Evolutionary conservation across 768 basidiomycete genomes (phyloP).

Genomic region (Tricholoma sp.): DNA sequence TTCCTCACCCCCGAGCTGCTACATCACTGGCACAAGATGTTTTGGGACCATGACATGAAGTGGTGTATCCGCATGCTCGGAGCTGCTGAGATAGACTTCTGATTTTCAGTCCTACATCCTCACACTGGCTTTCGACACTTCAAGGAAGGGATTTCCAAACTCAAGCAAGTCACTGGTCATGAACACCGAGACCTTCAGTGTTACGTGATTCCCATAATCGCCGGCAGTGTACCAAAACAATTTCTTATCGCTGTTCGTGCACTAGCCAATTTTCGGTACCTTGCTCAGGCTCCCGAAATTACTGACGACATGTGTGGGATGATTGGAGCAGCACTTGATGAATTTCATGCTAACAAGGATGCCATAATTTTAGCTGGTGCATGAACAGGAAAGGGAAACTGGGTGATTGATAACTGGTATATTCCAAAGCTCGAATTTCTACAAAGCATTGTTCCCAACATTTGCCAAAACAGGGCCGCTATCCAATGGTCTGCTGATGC

Average conservation of each 20-base stretch:
- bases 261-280: too few relatives aligned
- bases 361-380: too few relatives aligned
- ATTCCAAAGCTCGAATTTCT: too few relatives aligned
- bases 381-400: slow-evolving; percentile 12
- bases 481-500: slow-evolving; percentile 31
- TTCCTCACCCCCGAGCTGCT: too few relatives aligned
- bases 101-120: too few relatives aligned
- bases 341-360: too few relatives aligned
- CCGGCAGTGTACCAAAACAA: slow-evolving; percentile 20
- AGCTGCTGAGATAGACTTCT: slow-evolving; percentile 23
- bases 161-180: too few relatives aligned
- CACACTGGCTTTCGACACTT: too few relatives aligned
- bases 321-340: too few relatives aligned
- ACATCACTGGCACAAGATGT: slow-evolving; percentile 32
- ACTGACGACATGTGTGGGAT: too few relatives aligned
- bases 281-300: too few relatives aligned
- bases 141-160: too few relatives aligned
- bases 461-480: slow-evolving; percentile 22
- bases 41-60: slow-evolving; percentile 32
- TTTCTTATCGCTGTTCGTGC: slow-evolving; percentile 28
- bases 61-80: slow-evolving; percentile 24
- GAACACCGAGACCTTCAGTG: slow-evolving; percentile 34
- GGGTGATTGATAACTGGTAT: slow-evolving; percentile 25
- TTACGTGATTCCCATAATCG: slow-evolving; percentile 29
- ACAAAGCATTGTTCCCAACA: slow-evolving; percentile 22